phyloP scores from a whole-genome alignment of 345 rosid species.

The Lumnitzera racemosa region DNA sequence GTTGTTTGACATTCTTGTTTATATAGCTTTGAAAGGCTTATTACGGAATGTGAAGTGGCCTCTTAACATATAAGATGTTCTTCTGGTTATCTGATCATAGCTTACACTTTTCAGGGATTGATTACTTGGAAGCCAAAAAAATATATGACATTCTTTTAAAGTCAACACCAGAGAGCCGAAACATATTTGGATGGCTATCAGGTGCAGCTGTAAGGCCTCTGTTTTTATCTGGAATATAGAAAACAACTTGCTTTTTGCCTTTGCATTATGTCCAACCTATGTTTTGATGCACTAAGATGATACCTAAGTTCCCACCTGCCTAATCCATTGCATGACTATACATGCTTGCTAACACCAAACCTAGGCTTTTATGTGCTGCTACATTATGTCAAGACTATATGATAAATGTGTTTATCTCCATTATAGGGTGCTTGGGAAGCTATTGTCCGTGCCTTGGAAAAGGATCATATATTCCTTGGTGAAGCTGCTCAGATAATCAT shows the following conservation, averaged over 20 bases:
- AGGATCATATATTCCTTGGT: slow-evolving; percentile 83
- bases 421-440: slow-evolving; percentile 88
- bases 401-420: slow-evolving; percentile 1
- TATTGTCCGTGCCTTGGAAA: slow-evolving; percentile 69
- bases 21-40: neutral
- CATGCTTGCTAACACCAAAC: too few species aligned
- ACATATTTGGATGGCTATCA: slow-evolving; percentile 87
- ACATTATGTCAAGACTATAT: too few species aligned
- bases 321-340: too few species aligned
- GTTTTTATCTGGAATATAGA: neutral
- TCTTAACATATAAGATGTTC: neutral
- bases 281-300: too few species aligned
- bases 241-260: too few species aligned
- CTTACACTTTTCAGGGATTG: slow-evolving; percentile 44
- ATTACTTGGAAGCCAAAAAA: slow-evolving; percentile 75
- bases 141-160: slow-evolving; percentile 67
- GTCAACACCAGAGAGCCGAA: slow-evolving; percentile 73
- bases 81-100: slow-evolving; percentile 14
- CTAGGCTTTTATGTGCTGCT: too few species aligned
- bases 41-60: neutral
- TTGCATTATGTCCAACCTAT: too few species aligned
- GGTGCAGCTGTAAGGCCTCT: slow-evolving; percentile 78
- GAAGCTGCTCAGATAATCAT: slow-evolving; percentile 90
- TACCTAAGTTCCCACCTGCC: too few species aligned
- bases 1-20: neutral